Base-by-base conservation (phyloP, 1,284 basidiomycete genomes). In the Apiotrichum siamense region DNA sequence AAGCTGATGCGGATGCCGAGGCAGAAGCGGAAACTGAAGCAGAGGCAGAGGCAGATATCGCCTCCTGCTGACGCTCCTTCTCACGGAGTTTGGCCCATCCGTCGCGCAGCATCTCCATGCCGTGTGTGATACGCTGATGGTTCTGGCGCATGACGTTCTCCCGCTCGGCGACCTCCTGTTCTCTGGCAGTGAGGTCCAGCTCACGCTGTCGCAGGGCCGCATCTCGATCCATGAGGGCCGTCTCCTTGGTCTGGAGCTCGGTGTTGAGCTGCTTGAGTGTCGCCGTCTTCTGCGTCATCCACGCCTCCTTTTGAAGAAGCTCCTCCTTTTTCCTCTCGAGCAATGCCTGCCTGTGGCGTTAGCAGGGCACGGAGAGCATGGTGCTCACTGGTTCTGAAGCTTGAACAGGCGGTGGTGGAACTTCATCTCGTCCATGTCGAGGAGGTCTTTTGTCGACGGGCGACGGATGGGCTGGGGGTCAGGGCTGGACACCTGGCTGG, bases 71-170 rank as follows among this genome's bases (percentile, higher is more conserved):
- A 7, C 71, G 70, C 44, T 77, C 77, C 69, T 87, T 73, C 81
- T 84, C 83, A 35, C 73, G 63, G 20, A 80, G 63, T 47, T 76
- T 73, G 38, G 74, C 74, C 66, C 80, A 79, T n/a, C 78, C 73
- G 37, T 58, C 54, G n/a, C 75, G 65, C 24, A 80, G 72, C 5
- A 76, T 74, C 45, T 79, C 81, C 48, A 81, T 81, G 26, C 88
- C 78, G 63, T 85, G 82, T 40, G 81, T 80, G 60, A 88, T 83
- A 13, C 86, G 76, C 46, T 76, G 76, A 47, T 83, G 76, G 40
- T 88, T 84, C 15, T 84, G 83, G 25, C 79, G 77, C 61, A 84
- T 78, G 33, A 87, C 83, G 59, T 87, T 85, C 47, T 83, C 84
- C 60, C 81, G 80, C 10, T 49, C 46, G 11, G 45, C 42, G 26